Evolutionary conservation across 75 land plant genomes (phyloP).

Genomic region (Adiantum capillusveneris): DNA sequence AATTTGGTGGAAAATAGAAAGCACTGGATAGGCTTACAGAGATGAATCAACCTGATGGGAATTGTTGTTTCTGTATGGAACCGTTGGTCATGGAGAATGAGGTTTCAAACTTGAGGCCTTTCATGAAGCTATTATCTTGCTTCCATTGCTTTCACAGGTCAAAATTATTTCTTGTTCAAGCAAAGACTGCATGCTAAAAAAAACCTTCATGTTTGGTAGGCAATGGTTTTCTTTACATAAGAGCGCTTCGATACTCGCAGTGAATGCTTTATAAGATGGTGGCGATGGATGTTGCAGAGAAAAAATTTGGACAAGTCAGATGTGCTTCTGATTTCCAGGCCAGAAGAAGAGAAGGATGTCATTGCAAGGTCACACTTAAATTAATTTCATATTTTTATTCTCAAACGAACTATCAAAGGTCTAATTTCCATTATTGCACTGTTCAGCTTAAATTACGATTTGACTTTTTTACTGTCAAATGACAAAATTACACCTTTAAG

Average conservation of each 20-base stretch:
- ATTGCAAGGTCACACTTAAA: too few relatives aligned
- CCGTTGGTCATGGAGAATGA: slow-evolving; percentile 42
- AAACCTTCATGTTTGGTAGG: too few relatives aligned
- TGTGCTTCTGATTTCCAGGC: not conserved
- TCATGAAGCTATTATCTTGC: slow-evolving; percentile 90
- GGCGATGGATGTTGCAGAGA: slow-evolving; percentile 52
- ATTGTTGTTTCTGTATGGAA: slow-evolving; percentile 70
- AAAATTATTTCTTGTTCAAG: not conserved
- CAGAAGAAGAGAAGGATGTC: too few relatives aligned
- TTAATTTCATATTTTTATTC: too few relatives aligned
- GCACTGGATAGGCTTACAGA: slow-evolving; percentile 55
- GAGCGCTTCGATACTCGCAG: slow-evolving; percentile 20
- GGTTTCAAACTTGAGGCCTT: slow-evolving; percentile 21
- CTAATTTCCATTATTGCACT: too few relatives aligned
- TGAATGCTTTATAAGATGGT: slow-evolving; percentile 79
- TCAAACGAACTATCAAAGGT: too few relatives aligned
- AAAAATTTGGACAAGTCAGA: not conserved
- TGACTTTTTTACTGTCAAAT: too few relatives aligned
- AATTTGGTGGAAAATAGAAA: slow-evolving; percentile 55
- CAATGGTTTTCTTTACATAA: too few relatives aligned
- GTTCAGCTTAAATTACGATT: too few relatives aligned
- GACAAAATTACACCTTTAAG: too few relatives aligned
- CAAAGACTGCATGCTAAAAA: too few relatives aligned
- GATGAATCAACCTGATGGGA: slow-evolving; percentile 83
- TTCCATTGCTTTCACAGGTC: slow-evolving; percentile 89